Evolutionary conservation across 306 rosid species (phyloP), one percentile per base, ranked within the genome.

Genomic region (Benincasa hispida): DNA sequence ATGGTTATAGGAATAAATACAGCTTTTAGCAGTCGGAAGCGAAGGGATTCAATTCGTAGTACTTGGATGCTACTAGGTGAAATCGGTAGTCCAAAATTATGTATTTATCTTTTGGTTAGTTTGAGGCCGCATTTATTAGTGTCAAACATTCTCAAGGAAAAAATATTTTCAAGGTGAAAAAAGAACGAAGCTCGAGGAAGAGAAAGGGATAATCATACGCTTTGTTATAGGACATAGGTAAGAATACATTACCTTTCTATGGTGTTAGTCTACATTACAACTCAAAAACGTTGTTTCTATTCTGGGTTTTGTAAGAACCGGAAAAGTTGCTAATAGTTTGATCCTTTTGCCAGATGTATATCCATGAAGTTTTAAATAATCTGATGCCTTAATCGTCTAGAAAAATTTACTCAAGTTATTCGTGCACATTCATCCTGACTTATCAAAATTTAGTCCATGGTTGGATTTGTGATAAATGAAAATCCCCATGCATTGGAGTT

Each of bases 11-110:
- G 98, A 74, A 90, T 91, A 80, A 91, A 88, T 85, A 93, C 98
- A 56, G 94, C 98, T 77, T 90, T 93, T 80, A 90, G 87, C 81
- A 93, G 97, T 84, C 82, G 90, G 59, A 93, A 86, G 74, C 81
- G 97, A 76, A 91, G 98, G 83, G 96, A 93, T 78, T 93, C 97
- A 34, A 81, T 91, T 75, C 94, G 98, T 81, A 82, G 79, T 76
- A 90, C 98, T 77, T 93, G 97, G 98, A 93, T 91, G 94, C 98
- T 97, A 42, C 90, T 50, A 90, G 97, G 98, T 91, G 59, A 45
- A 72, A 25, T 25, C 32, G 5, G 8, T 13, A 10, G 51, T 32
- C 30, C 32, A 28, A 39, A n/a, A 9, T n/a, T 66, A 15, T 34
- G 12, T 3, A 67, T n/a, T 67, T 67, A 11, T 66, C 51, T n/a